phyloP scores from a whole-genome alignment of 345 rosid species.

The Rhodamnia argentea region DNA sequence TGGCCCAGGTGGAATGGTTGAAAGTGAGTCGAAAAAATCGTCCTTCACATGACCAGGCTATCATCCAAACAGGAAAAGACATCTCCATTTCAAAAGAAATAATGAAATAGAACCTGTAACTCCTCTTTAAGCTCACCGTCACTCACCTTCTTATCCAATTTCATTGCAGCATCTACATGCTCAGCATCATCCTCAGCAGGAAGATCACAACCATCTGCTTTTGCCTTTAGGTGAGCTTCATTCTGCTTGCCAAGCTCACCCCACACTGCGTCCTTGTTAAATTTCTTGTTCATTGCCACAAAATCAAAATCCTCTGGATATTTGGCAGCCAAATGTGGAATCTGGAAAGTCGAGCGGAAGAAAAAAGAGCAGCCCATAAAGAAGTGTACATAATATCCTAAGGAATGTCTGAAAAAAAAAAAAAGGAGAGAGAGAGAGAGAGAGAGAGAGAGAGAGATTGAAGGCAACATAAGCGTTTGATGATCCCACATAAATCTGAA shows the following conservation, averaged over 20 bases:
- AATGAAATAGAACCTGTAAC: neutral
- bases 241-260: conserved; percentile 22
- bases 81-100: neutral
- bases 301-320: conserved; percentile 31
- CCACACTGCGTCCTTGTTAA: conserved; percentile 31
- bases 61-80: neutral
- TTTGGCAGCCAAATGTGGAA: neutral
- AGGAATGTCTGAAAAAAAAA: neutral
- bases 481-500: neutral
- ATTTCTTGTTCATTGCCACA: conserved; percentile 33
- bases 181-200: conserved; percentile 15
- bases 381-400: neutral
- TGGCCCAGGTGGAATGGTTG: conserved; percentile 3
- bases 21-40: conserved; percentile 29
- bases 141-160: conserved; percentile 3
- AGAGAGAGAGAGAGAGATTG: no score
- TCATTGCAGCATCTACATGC: conserved; percentile 7
- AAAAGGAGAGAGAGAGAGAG: neutral
- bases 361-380: neutral
- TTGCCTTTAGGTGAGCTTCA: neutral
- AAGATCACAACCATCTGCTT: neutral
- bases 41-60: conserved; percentile 29
- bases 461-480: neutral
- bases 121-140: neutral
- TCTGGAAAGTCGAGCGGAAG: conserved; percentile 1